Percentiles rank a stretch among this genome's conserved stretches.
Evolutionary conservation across 2,329 filamentous ascomycete genomes (phyloP).

Genomic region (Penicillium sp.): DNA sequence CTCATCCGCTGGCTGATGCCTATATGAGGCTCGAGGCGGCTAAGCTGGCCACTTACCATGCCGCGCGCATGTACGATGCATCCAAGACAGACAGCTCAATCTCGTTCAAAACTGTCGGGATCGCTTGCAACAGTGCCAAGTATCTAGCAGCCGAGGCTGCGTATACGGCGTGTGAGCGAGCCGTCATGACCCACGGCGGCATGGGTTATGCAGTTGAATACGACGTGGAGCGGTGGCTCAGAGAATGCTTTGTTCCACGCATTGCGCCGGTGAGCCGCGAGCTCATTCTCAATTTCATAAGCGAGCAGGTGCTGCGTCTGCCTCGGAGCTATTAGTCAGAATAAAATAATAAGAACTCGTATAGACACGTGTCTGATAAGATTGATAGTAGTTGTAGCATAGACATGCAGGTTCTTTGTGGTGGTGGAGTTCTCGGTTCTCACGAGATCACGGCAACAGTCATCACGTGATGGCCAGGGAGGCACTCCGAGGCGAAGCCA

Average conservation of each 20-base stretch:
- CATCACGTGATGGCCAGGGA: slow-evolving; percentile 1
- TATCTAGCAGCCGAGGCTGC: slow-evolving; percentile 61
- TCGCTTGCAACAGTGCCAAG: slow-evolving; percentile 67
- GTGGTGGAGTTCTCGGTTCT: too few relatives aligned
- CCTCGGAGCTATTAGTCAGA: slow-evolving; percentile 42
- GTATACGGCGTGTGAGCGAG: slow-evolving; percentile 57
- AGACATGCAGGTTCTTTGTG: too few relatives aligned
- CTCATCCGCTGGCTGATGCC: slow-evolving; percentile 56
- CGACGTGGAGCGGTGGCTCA: slow-evolving; percentile 58
- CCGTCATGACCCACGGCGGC: slow-evolving; percentile 55
- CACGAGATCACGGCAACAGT: too few relatives aligned
- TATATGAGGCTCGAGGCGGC: slow-evolving; percentile 61
- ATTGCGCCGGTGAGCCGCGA: slow-evolving; percentile 64
- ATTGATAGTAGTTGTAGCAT: too few relatives aligned
- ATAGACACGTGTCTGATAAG: too few relatives aligned
- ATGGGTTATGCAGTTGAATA: slow-evolving; percentile 64
- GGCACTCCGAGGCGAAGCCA: background rate
- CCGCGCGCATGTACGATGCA: slow-evolving; percentile 55
- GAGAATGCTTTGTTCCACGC: slow-evolving; percentile 61
- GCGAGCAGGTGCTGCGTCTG: slow-evolving; percentile 46
- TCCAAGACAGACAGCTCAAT: slow-evolving; percentile 50
- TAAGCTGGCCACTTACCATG: slow-evolving; percentile 59
- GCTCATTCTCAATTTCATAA: slow-evolving; percentile 66
- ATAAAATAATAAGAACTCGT: too few relatives aligned
- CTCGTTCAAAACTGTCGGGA: slow-evolving; percentile 55